Conservation (phyloP, 768 basidiomycete genomes). For the Trametes punicea region DNA sequence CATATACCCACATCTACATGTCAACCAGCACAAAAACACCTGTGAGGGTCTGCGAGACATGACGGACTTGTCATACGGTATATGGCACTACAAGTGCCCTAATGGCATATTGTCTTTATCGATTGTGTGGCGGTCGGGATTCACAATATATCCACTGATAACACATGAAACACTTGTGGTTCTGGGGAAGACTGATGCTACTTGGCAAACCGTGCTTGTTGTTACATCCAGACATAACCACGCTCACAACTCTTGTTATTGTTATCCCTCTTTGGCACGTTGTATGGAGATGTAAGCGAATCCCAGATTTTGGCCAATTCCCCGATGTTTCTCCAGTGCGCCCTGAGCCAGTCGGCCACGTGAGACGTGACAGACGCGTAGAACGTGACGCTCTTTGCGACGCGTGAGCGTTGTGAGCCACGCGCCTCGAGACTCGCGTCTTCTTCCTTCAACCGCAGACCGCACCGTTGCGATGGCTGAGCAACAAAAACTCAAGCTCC, state of each 20-base stretch:
- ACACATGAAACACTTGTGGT: background rate
- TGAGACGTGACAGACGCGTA: constrained; percentile 9
- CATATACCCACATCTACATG: no score
- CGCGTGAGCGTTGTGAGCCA: constrained; percentile 6
- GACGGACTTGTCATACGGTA: no score
- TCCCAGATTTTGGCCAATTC: no score
- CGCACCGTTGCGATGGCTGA: constrained; percentile 7
- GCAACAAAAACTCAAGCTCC: constrained; percentile 5
- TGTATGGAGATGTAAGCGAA: no score
- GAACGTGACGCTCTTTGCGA: background rate
- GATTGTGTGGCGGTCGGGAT: background rate
- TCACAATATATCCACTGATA: background rate
- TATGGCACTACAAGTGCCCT: no score
- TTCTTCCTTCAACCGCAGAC: background rate
- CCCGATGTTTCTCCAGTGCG: no score
- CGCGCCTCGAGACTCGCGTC: background rate
- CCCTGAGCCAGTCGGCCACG: no score
- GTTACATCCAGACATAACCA: background rate
- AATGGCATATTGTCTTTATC: background rate
- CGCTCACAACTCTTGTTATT: background rate
- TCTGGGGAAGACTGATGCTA: background rate
- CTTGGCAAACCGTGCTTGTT: background rate
- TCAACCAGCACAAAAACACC: no score
- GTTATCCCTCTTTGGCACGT: background rate
- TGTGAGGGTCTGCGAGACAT: no score